Evolutionary conservation across 139 green algal genomes (phyloP).

Genomic region (Chlorella sp.): DNA sequence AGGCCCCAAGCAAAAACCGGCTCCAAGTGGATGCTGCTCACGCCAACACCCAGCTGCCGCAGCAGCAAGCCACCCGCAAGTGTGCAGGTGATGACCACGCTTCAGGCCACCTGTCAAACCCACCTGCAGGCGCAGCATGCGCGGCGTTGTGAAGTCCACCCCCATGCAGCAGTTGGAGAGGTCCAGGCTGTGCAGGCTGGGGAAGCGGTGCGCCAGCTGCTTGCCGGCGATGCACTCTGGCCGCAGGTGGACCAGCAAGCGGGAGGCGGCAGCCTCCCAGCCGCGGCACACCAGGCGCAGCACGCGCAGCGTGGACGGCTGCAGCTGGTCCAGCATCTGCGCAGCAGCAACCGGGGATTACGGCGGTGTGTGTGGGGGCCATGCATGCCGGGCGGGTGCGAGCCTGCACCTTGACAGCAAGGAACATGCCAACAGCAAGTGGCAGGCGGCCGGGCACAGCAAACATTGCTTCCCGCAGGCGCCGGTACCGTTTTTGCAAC

Average conservation of each 20-base stretch:
- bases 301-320: constrained; percentile 29
- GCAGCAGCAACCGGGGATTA: neutral
- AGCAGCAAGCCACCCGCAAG: neutral
- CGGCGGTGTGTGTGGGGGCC: no score
- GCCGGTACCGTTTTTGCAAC: no score
- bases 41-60: no score
- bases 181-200: constrained; percentile 24
- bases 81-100: no score
- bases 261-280: constrained; percentile 25
- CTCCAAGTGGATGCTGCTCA: no score
- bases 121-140: constrained; percentile 34
- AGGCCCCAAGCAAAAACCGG: no score
- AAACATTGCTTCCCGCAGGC: no score
- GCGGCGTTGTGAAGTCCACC: constrained; percentile 17
- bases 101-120: neutral
- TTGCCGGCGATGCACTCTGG: constrained; percentile 3
- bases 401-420: no score
- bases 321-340: constrained; percentile 26
- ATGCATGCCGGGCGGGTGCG: no score
- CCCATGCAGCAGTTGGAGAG: neutral
- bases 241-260: constrained; percentile 20
- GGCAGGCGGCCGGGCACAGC: no score
- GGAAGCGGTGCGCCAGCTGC: constrained; percentile 19
- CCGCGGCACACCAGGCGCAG: constrained; percentile 34
- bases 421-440: no score